Evolutionary conservation across 1,284 basidiomycete species (phyloP), one percentile per base, ranked within the genome.

Genomic region (Apiotrichum brassicae): DNA sequence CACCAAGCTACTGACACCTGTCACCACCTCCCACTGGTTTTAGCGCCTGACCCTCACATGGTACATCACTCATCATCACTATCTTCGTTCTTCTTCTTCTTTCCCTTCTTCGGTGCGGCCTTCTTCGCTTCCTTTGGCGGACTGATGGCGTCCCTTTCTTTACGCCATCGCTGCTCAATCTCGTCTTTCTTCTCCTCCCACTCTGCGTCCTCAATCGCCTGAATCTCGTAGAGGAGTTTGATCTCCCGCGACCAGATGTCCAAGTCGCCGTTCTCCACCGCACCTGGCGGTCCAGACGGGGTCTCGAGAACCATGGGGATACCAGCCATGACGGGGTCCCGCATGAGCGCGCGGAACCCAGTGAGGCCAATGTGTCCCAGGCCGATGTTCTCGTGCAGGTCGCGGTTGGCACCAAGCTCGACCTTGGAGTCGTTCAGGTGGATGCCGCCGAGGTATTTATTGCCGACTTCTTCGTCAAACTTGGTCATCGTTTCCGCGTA

Each of bases 221-320:
- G 71, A 33, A 75, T 70, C 53, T 70, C 63, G 34, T 73, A 72
- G 7, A 74, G 53, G 38, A 75, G 49, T 28, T 77, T 75, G 24
- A 91, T 83, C 68, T 92, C 88, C 50, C 76, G 76, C 19, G 75
- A 75, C 86, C 87, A 91, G 0, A 88, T 78, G 11, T 79, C 76
- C n/a, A 64, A 40, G 12, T 80, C 68, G 34, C 66, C 66, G 18
- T 60, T 59, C 38, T 73, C 71, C 42, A 46, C 49, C 2, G 33
- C 36, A 14, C 36, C 41, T 2, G 35, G 24, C 8, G 53, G 46
- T 3, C 50, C 54, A 18, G 43, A 48, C 0, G 86, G 86, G 0
- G 88, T 91, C 68, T 93, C 88, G 18, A 92, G 79, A 32, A 91
- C 81, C 36, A 92, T 76, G 3, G 88, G 88, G 36, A 91, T 84